These are phyloP conservation scores for Saccharomycopsis sp. DNA, from an alignment of 805 yeast genomes.

Conservation along the genomic window DNA sequence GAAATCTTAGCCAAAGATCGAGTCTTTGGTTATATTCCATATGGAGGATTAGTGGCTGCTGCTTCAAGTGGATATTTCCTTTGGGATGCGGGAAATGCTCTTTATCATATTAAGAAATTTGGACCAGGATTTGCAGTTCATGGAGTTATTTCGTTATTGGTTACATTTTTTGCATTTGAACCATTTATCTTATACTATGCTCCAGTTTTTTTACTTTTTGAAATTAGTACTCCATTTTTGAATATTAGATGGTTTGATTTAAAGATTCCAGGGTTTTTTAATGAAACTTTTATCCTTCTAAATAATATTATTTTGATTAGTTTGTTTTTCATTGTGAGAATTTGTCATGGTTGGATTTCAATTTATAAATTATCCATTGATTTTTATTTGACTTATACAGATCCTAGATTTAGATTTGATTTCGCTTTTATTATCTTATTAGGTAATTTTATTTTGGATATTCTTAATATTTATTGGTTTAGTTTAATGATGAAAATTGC, in stretches of 20 bases:
- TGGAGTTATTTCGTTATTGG: conserved; percentile 67
- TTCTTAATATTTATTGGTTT: conserved; percentile 72
- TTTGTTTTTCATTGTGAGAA: conserved; percentile 62
- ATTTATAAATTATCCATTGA: conserved; percentile 39
- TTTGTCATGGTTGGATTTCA: conserved; percentile 74
- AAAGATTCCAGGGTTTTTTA: conserved; percentile 53
- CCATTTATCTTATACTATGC: conserved; percentile 73
- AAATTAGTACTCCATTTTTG: conserved; percentile 81
- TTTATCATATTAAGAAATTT: conserved; percentile 43
- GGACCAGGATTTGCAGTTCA: conserved; percentile 66
- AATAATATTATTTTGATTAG: conserved; percentile 59
- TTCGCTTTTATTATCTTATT: conserved; percentile 28
- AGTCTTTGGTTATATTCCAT: conserved; percentile 56
- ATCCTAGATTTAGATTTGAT: conserved; percentile 34
- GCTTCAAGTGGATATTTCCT: conserved; percentile 69
- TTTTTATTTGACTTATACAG: conserved; percentile 31
- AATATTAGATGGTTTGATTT: conserved; percentile 81
- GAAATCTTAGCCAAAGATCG: conserved; percentile 36
- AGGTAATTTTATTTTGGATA: conserved; percentile 48
- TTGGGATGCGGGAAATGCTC: conserved; percentile 72
- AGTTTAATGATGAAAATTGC: conserved; percentile 65
- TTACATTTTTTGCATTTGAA: conserved; percentile 49
- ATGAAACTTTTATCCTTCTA: conserved; percentile 36
- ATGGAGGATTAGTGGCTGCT: conserved; percentile 55
- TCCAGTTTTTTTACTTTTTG: conserved; percentile 72